phyloP scores from a whole-genome alignment of 2,329 filamentous ascomycete genomes.

The Magnaporthales sp. region DNA sequence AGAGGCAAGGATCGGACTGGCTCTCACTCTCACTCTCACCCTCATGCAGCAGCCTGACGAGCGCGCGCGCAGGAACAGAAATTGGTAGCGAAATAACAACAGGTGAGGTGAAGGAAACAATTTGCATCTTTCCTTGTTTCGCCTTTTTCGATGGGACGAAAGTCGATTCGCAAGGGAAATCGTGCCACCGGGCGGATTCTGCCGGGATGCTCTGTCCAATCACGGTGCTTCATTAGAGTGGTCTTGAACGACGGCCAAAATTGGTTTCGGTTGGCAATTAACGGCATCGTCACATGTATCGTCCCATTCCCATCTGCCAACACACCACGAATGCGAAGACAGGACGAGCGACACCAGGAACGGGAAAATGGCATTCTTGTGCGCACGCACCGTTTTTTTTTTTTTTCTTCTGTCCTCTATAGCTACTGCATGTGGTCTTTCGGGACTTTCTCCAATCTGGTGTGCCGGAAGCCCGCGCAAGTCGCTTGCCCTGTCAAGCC shows the following conservation, averaged over 20 bases:
- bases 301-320: background rate
- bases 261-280: conserved; percentile 3
- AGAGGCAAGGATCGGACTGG: background rate
- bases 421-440: no score
- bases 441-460: no score
- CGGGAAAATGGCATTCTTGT: background rate
- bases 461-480: no score
- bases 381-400: background rate
- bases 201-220: background rate
- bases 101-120: background rate
- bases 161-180: conserved; percentile 4
- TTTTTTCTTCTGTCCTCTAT: background rate
- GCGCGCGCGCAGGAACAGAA: background rate
- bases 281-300: conserved; percentile 5
- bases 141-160: background rate
- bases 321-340: background rate
- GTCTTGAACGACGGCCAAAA: background rate
- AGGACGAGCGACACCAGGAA: background rate
- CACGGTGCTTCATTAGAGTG: background rate
- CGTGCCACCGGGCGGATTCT: conserved; percentile 5
- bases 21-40: background rate
- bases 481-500: background rate
- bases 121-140: background rate
- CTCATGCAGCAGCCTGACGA: background rate
- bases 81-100: background rate